Percentiles rank a stretch among this genome's conserved stretches.
phyloP scores from a whole-genome alignment of 805 yeast genomes.

The Zygosaccharomyces bailii region DNA sequence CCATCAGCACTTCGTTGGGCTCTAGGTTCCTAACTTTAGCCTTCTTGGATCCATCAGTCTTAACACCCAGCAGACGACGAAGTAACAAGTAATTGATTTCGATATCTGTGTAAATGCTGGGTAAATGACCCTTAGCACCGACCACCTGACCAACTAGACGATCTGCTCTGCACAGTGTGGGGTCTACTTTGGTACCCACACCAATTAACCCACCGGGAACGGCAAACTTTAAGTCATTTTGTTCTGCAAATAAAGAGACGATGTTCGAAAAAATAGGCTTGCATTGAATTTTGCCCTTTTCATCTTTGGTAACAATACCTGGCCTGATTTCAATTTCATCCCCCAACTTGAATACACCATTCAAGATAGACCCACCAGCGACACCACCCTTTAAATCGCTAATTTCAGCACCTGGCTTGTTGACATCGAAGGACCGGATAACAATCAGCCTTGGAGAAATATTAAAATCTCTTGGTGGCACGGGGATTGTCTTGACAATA shows the following conservation, averaged over 20 bases:
- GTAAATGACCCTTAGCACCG: slow-evolving; percentile 94
- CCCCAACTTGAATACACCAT: slow-evolving; percentile 94
- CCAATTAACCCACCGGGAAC: slow-evolving; percentile 99
- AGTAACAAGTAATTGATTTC: slow-evolving; percentile 95
- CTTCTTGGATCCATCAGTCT: slow-evolving; percentile 95
- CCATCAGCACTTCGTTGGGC: slow-evolving; percentile 95
- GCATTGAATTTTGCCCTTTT: slow-evolving; percentile 83
- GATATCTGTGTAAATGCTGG: slow-evolving; percentile 93
- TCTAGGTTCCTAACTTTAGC: slow-evolving; percentile 95
- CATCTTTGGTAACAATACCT: slow-evolving; percentile 96
- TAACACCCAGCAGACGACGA: slow-evolving; percentile 96
- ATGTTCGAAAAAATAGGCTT: slow-evolving; percentile 93
- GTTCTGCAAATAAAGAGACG: slow-evolving; percentile 93
- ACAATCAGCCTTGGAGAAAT: slow-evolving; percentile 95
- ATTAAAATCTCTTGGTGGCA: slow-evolving; percentile 91
- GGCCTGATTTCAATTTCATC: slow-evolving; percentile 99
- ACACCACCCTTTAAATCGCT: slow-evolving; percentile 98
- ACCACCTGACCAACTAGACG: slow-evolving; percentile 98
- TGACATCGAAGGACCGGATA: slow-evolving; percentile 97
- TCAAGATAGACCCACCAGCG: slow-evolving; percentile 98
- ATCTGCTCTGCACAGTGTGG: slow-evolving; percentile 98
- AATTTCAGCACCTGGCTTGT: slow-evolving; percentile 97
- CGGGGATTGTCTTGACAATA: slow-evolving; percentile 89
- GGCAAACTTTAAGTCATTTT: slow-evolving; percentile 95
- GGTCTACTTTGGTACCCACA: slow-evolving; percentile 98